Conservation (phyloP, 768 basidiomycete genomes). For the Termitomyces sp. region DNA sequence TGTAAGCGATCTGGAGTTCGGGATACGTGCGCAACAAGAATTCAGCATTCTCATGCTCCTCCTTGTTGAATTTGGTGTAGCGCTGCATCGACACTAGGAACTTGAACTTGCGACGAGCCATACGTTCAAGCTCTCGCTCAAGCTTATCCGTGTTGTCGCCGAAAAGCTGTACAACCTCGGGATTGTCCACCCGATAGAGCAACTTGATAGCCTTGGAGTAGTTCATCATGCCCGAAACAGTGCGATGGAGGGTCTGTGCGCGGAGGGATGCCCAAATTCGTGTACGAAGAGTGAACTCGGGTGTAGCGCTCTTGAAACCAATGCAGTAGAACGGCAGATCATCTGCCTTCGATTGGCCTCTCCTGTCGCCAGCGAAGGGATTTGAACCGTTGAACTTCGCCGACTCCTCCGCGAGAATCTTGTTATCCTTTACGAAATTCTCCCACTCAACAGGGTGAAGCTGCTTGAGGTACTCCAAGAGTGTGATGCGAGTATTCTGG, state of each 20-base stretch:
- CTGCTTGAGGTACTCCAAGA: slow-evolving; percentile 97
- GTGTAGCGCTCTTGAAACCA: slow-evolving; percentile 98
- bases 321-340: slow-evolving; percentile 98
- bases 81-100: slow-evolving; percentile 99
- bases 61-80: slow-evolving; percentile 99
- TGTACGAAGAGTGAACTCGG: slow-evolving; percentile 97
- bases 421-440: slow-evolving; percentile 99
- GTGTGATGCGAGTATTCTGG: slow-evolving; percentile 93
- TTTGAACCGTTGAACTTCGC: slow-evolving; percentile 76
- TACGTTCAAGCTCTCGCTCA: slow-evolving; percentile 94
- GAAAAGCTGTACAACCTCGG: slow-evolving; percentile 95
- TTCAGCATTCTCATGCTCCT: slow-evolving; percentile 98
- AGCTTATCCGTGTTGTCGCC: slow-evolving; percentile 97
- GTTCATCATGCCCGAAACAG: slow-evolving; percentile 99
- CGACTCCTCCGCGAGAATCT: slow-evolving; percentile 96
- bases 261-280: slow-evolving; percentile 99
- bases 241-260: slow-evolving; percentile 97
- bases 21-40: slow-evolving; percentile 97
- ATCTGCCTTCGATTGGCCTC: slow-evolving; percentile 77
- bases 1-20: slow-evolving; percentile 96
- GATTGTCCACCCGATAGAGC: slow-evolving; percentile 99
- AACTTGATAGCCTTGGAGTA: slow-evolving; percentile 99
- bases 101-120: slow-evolving; percentile 98
- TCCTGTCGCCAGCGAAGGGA: slow-evolving; percentile 72
- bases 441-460: slow-evolving; percentile 98